Percentiles rank a stretch among this genome's conserved stretches.
Evolutionary conservation across 2,329 filamentous ascomycete genomes (phyloP).

Genomic region (Lecanicillium sp.): DNA sequence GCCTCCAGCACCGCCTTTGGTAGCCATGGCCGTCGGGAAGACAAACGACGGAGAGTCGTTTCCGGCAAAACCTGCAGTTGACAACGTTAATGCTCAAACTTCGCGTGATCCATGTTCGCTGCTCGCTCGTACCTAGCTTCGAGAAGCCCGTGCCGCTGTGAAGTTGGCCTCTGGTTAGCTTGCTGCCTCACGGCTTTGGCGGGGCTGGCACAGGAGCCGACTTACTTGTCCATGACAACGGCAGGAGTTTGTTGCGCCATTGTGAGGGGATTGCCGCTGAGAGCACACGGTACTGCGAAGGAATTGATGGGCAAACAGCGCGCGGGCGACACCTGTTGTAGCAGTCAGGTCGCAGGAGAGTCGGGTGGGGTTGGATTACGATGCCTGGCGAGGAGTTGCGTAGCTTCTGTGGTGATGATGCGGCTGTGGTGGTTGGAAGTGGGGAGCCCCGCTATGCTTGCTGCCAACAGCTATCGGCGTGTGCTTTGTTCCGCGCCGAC

Average conservation of each 20-base stretch:
- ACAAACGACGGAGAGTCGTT: constrained; percentile 99
- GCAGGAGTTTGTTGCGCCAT: constrained; percentile 99
- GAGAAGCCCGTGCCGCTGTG: constrained; percentile 96
- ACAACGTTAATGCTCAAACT: neutral
- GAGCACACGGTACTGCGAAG: constrained; percentile 1
- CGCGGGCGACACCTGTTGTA: constrained; percentile 1
- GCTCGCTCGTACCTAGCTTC: constrained; percentile 70
- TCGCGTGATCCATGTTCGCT: constrained; percentile 2
- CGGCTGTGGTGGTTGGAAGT: constrained; percentile 1
- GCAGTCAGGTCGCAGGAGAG: constrained; percentile 3
- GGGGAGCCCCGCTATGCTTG: neutral
- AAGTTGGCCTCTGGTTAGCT: constrained; percentile 23
- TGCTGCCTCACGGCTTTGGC: constrained; percentile 15
- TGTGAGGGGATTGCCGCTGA: constrained; percentile 17
- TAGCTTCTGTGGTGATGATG: constrained; percentile 7
- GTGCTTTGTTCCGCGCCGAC: constrained; percentile 2
- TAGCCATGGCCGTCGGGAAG: constrained; percentile 97
- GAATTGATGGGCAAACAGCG: constrained; percentile 3
- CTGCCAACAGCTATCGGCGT: neutral
- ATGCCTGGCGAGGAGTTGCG: constrained; percentile 9
- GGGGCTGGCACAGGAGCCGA: constrained; percentile 25
- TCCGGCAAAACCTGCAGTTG: constrained; percentile 75
- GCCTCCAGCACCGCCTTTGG: constrained; percentile 67
- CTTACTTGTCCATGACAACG: constrained; percentile 99
- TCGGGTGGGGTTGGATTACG: constrained; percentile 6